A percentile compares a stretch with the other conserved stretches of the same genome.
phyloP scores from a whole-genome alignment of 2,329 filamentous ascomycete genomes.

The Penicillium sp. region DNA sequence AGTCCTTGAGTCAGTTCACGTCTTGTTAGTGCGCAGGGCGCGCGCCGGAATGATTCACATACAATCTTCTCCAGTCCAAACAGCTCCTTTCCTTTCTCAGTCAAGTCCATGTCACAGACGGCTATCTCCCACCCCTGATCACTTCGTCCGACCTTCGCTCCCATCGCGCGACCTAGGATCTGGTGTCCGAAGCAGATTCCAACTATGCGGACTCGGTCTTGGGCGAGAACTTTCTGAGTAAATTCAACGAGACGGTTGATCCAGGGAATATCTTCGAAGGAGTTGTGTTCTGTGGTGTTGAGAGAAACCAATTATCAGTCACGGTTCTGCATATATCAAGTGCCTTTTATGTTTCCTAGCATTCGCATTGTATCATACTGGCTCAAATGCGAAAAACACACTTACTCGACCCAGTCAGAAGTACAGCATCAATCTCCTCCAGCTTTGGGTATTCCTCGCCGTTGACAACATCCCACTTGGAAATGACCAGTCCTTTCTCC shows the following conservation, averaged over 20 bases:
- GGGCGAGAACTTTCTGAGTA: conserved; percentile 62
- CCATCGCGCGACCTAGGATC: conserved; percentile 76
- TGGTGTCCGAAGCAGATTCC: conserved; percentile 90
- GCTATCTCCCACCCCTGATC: conserved; percentile 80
- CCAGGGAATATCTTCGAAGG: conserved; percentile 76
- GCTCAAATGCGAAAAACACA: conserved; percentile 12
- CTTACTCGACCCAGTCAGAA: conserved; percentile 74
- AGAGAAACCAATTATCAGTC: neutral
- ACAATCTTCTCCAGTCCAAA: conserved; percentile 70
- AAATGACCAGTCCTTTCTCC: conserved; percentile 58
- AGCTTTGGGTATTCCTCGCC: conserved; percentile 71
- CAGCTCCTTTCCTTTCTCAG: conserved; percentile 69
- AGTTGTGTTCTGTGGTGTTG: conserved; percentile 64
- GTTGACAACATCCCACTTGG: conserved; percentile 72
- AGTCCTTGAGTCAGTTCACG: neutral
- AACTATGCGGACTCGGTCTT: conserved; percentile 69
- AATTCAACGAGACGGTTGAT: conserved; percentile 75
- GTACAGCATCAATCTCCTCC: conserved; percentile 76
- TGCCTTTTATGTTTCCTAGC: neutral
- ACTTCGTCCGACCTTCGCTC: conserved; percentile 67
- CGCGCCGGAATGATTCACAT: conserved; percentile 29
- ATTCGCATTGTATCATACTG: neutral
- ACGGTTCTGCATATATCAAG: neutral
- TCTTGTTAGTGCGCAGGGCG: neutral
- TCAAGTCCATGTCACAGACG: conserved; percentile 71